Base-by-base conservation (phyloP, 306 rosid genomes). In the Castanea crenata region DNA sequence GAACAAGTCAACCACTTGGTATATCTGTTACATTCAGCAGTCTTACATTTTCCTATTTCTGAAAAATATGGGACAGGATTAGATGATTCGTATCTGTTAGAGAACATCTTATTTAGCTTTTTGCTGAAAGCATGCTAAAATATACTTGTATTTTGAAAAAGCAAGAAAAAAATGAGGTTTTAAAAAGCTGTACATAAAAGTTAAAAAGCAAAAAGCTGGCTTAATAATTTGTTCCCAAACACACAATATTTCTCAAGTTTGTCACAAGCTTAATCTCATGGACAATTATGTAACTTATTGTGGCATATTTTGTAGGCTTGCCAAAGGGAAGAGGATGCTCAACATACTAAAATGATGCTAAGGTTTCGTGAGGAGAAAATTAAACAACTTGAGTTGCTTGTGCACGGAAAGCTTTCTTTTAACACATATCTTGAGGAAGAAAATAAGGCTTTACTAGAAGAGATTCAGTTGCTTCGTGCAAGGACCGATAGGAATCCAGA, bases 381-480 rank as follows among this genome's bases (percentile, higher is more conserved):
- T 67, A 89, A 89, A 80, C 89, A 90, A 77, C 94, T 95, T 78
- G 97, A 92, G 86, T 70, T 83, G 78, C 80, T 92, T 76, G 83
- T 74, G 51, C 92, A 87, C 75, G 97, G 92, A 78, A 79, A 77
- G 75, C 74, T 92, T 81, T 87, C 97, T 7, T 86, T 91, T 71
- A 98, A 92, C 77, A 77, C 85, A 64, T 90, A 84, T 91, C 92
- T 95, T 56, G 56, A 76, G 82, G 90, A 91, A 79, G 96, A 91
- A 87, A 92, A 90, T 68, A 86, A 81, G 88, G 90, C 92, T 75
- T 89, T 95, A 62, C 72, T 46, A 70, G 87, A 84, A 76, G 94
- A 92, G 88, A 87, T 85, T 84, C 85, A 78, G 81, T 68, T 86
- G 77, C 94, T 89, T 81, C 94, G 86, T 83, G 87, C 81, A 25